These are phyloP conservation scores for Fusarium sp. DNA, from an alignment of 2,329 filamentous ascomycete species.

Conservation along the genomic window DNA sequence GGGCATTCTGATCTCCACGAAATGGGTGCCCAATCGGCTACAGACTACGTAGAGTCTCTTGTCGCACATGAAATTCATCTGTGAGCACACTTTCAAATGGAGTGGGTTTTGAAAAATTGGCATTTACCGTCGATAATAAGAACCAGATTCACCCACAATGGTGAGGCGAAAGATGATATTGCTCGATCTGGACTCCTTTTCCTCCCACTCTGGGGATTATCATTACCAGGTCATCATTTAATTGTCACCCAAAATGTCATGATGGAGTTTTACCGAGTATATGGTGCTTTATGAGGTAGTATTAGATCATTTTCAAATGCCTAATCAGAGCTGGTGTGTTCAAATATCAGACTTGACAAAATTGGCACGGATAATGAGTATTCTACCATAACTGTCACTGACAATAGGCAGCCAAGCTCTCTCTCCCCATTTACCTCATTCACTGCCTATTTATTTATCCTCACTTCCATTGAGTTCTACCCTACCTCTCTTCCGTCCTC, in stretches of 20 bases:
- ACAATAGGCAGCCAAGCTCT: neutral
- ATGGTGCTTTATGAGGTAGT: neutral
- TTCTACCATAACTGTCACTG: neutral
- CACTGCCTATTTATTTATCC: neutral
- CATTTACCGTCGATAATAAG: neutral
- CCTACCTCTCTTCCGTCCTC: neutral
- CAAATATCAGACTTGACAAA: neutral
- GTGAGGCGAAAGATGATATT: neutral
- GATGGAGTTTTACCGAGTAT: neutral
- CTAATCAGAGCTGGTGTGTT: neutral
- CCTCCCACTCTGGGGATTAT: neutral
- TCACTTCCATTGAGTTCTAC: neutral
- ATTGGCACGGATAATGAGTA: neutral
- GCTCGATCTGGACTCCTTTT: neutral
- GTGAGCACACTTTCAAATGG: neutral
- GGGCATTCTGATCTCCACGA: neutral
- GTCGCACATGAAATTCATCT: neutral
- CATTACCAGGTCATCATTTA: neutral
- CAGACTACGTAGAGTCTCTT: neutral
- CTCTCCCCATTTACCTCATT: neutral
- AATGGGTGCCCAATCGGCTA: neutral
- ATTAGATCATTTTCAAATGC: neutral
- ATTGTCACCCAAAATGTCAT: neutral
- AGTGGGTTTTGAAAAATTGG: neutral
- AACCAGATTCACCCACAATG: neutral